A percentile compares a stretch with the other conserved stretches of the same genome.
phyloP scores from a whole-genome alignment of 352 stramenopile genomes.

The Pythium guiyangense region DNA sequence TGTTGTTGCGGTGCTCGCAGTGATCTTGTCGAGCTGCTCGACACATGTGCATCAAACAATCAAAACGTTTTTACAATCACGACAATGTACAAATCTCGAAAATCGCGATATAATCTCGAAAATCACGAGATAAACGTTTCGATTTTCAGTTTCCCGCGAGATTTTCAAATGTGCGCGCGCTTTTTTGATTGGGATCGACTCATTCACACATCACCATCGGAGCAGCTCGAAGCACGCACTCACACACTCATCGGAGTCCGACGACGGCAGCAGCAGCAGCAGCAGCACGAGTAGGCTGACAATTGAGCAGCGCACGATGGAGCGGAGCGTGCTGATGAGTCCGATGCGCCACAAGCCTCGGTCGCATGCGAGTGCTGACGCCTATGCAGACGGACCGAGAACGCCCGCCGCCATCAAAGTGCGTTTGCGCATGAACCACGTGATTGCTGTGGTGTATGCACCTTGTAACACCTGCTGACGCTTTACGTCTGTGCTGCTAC shows the following conservation, averaged over 20 bases:
- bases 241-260: not conserved
- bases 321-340: constrained; percentile 35
- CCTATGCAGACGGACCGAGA: constrained; percentile 6
- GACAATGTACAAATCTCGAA: no score
- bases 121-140: no score
- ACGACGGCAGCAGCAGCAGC: not conserved
- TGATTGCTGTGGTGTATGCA: not conserved
- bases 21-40: no score
- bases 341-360: constrained; percentile 23
- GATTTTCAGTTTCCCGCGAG: constrained; percentile 6
- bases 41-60: no score
- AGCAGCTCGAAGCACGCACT: constrained; percentile 1
- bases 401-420: constrained; percentile 22
- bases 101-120: no score
- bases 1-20: no score
- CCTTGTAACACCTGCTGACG: not conserved
- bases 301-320: constrained; percentile 14
- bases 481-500: not conserved
- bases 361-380: not conserved
- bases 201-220: not conserved
- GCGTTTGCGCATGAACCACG: not conserved
- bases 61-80: no score
- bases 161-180: constrained; percentile 14
- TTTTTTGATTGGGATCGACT: constrained; percentile 5
- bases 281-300: not conserved